phyloP scores from a whole-genome alignment of 495 filamentous ascomycete species.

The Penicillium diatomitis region DNA sequence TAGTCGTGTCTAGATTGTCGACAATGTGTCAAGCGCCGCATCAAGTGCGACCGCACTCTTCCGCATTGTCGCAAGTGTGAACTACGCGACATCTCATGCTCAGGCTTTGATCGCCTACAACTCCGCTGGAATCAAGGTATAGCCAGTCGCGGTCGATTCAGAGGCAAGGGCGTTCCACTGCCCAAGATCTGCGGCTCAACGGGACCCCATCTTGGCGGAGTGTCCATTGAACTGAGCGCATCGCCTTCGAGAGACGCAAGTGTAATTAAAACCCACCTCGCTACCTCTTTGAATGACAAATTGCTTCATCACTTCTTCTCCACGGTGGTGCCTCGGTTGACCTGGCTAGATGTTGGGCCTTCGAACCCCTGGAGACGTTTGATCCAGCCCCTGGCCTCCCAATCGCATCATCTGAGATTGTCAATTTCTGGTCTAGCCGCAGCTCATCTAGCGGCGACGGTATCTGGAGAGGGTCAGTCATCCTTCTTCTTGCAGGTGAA shows the following conservation, averaged over 20 bases:
- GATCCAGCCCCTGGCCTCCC: slow-evolving; percentile 2
- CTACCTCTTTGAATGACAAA: slow-evolving; percentile 2
- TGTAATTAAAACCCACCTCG: neutral
- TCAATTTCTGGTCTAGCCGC: slow-evolving; percentile 12
- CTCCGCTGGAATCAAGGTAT: slow-evolving; percentile 10
- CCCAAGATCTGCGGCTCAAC: neutral
- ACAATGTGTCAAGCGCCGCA: slow-evolving; percentile 12
- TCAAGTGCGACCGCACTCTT: slow-evolving; percentile 14
- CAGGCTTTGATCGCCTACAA: slow-evolving; percentile 7
- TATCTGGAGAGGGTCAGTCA: slow-evolving; percentile 3
- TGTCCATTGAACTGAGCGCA: too few relatives aligned
- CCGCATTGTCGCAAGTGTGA: slow-evolving; percentile 13
- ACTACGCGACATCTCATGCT: slow-evolving; percentile 8
- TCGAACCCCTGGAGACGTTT: slow-evolving; percentile 13
- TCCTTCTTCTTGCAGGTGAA: slow-evolving; percentile 4
- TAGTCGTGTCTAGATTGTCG: slow-evolving; percentile 4
- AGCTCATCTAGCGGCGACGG: slow-evolving; percentile 12
- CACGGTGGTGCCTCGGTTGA: slow-evolving; percentile 7
- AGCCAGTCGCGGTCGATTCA: slow-evolving; percentile 6
- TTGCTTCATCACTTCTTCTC: slow-evolving; percentile 10
- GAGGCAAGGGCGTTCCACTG: slow-evolving; percentile 2
- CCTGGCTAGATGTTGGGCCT: slow-evolving; percentile 13
- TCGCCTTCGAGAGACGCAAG: neutral
- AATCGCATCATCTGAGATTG: slow-evolving; percentile 6
- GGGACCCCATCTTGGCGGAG: neutral